Evolutionary conservation across 2,329 filamentous ascomycete genomes (phyloP), one percentile per base, ranked within the genome.

Genomic region (Chaetoscypha palmicola): DNA sequence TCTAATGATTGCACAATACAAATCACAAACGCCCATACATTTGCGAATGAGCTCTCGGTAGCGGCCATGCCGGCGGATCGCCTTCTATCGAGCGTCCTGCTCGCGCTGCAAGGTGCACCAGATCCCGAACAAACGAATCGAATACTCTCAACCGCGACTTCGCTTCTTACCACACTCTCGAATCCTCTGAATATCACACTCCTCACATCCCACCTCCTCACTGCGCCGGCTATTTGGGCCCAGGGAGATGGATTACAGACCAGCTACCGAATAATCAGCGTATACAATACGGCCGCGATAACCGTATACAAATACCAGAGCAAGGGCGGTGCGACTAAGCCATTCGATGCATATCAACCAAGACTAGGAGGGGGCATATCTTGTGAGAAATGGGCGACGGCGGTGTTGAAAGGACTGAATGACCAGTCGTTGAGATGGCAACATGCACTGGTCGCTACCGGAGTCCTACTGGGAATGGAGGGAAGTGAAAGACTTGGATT

Each of bases 371-470:
- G 72, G 70, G 54, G 81, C 69, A 64, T 75, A 72, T 58, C 46
- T 4, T 55, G 56, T 41, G 63, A 64, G 53, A 63, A 65, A 37
- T 67, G 65, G 65, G 57, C 64, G 17, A 62, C 54, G 46, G 62
- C 64, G 30, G 61, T 66, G n/a, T 50, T 66, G 9, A 61, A 60
- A 40, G 65, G 65, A 8, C 56, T 64, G 5, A 64, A 67, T 52
- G 63, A 65, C 8, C 81, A 78, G 73, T 76, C 79, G 54, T 78
- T 62, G 77, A 67, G 80, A 61, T 86, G 81, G 81, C 76, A 80
- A 57, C 83, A 86, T 65, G 55, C 79, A 17, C 64, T 86, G 10
- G 66, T 81, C 1, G 69, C 86, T 2, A 76, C 73, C 0, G 82
- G 81, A 26, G 60, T 85, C 41, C 66, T 83, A 28, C 66, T 47